Conservation (phyloP, 371 early-diverging fungal genomes). For the Mucor plumbeus region DNA sequence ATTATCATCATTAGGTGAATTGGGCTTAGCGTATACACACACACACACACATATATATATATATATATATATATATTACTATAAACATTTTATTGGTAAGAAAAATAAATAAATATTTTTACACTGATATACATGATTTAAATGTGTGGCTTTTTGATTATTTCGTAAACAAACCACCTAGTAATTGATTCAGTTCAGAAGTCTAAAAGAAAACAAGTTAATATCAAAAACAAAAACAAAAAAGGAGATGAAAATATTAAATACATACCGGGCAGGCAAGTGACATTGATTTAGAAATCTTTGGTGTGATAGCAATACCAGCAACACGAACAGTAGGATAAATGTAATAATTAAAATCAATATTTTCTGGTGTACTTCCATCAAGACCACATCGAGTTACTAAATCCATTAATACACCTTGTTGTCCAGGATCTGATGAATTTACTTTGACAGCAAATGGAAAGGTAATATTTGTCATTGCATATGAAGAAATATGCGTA, state of each 20-base stretch:
- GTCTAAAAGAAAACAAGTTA: neutral
- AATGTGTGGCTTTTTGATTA: neutral
- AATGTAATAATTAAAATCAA: slow-evolving; percentile 58
- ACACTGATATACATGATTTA: neutral
- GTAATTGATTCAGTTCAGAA: slow-evolving; percentile 1
- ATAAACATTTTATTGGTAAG: neutral
- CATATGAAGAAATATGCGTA: slow-evolving; percentile 49
- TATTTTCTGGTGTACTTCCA: slow-evolving; percentile 29
- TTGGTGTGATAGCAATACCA: slow-evolving; percentile 50
- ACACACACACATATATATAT: too few species aligned
- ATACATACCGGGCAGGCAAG: slow-evolving; percentile 35
- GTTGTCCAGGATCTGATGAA: slow-evolving; percentile 34
- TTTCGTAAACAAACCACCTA: slow-evolving; percentile 9
- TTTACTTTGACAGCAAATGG: slow-evolving; percentile 50
- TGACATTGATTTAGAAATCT: slow-evolving; percentile 40
- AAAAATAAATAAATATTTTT: neutral
- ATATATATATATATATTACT: neutral
- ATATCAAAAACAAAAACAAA: neutral
- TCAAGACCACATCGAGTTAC: slow-evolving; percentile 52
- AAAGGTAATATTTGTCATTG: slow-evolving; percentile 49
- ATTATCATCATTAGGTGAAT: neutral
- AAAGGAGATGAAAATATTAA: neutral
- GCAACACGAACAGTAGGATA: slow-evolving; percentile 49
- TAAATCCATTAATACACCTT: slow-evolving; percentile 53
- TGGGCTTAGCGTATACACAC: slow-evolving; percentile 1